Conservation (phyloP, 148 eudicot species). For the Rhododendron griersonianum region DNA sequence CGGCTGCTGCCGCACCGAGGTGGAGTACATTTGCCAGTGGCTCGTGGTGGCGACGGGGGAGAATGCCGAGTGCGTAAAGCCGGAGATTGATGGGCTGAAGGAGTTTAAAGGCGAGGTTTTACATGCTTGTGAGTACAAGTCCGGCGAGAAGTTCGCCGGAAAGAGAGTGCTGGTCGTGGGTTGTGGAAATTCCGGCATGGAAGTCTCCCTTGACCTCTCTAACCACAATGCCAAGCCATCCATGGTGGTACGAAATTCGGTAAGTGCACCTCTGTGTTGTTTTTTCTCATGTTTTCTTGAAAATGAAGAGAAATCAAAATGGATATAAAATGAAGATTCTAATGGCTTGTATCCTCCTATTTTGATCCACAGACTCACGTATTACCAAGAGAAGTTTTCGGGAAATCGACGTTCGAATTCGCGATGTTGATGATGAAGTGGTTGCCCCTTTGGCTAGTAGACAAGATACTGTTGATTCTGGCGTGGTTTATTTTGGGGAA, state of each 20-base stretch:
- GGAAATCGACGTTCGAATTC: slow-evolving; percentile 72
- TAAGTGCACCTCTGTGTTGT: slow-evolving; percentile 19
- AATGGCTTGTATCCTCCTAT: background rate
- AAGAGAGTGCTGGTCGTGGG: slow-evolving; percentile 79
- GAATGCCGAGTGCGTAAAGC: slow-evolving; percentile 69
- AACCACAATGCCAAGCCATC: slow-evolving; percentile 72
- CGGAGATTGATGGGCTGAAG: slow-evolving; percentile 64
- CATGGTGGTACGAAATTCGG: slow-evolving; percentile 80
- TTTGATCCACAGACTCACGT: slow-evolving; percentile 60
- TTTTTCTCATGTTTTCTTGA: background rate
- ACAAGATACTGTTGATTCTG: slow-evolving; percentile 53
- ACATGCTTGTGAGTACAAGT: slow-evolving; percentile 72
- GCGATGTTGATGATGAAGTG: slow-evolving; percentile 62
- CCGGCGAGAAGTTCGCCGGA: slow-evolving; percentile 61
- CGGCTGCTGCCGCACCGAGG: slow-evolving; percentile 24
- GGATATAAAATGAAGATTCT: background rate
- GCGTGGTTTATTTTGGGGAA: slow-evolving; percentile 71
- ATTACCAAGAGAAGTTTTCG: slow-evolving; percentile 69
- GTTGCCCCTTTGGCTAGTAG: slow-evolving; percentile 84
- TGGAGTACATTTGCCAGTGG: slow-evolving; percentile 82
- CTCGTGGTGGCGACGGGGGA: slow-evolving; percentile 93
- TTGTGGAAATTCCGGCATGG: slow-evolving; percentile 97
- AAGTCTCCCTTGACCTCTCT: slow-evolving; percentile 76
- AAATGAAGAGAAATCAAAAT: background rate
- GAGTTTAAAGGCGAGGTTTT: slow-evolving; percentile 65